phyloP scores from a whole-genome alignment of 2,329 filamentous ascomycete genomes.

The Lecanosticta acicola region DNA sequence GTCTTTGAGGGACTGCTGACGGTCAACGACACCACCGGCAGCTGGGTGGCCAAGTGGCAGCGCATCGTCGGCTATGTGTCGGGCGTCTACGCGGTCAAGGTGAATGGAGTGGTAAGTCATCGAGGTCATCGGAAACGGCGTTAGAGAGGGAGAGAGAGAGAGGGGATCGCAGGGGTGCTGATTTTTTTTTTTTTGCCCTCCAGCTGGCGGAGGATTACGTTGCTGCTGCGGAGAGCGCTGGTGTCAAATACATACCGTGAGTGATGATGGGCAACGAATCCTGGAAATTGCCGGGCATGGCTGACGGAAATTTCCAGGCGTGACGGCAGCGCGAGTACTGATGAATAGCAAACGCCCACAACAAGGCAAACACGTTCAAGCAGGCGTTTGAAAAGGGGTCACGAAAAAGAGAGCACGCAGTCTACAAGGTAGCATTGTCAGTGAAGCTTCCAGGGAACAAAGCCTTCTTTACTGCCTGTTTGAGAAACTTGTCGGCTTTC shows the following conservation, averaged over 20 bases:
- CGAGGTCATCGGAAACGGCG: no score
- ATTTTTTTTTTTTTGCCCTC: not conserved
- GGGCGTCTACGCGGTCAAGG: constrained; percentile 91
- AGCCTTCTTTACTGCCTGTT: no score
- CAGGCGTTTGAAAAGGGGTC: not conserved
- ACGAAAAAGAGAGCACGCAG: not conserved
- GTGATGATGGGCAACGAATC: constrained; percentile 22
- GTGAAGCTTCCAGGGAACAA: no score
- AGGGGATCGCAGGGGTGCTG: no score
- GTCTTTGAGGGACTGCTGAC: constrained; percentile 92
- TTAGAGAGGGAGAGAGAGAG: not conserved
- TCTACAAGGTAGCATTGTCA: no score
- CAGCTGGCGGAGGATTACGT: constrained; percentile 55
- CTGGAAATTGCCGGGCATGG: no score
- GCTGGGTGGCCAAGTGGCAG: constrained; percentile 98
- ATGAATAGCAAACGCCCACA: constrained; percentile 6
- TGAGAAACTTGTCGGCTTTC: no score
- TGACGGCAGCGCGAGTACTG: constrained; percentile 17
- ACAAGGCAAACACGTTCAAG: not conserved
- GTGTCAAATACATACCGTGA: constrained; percentile 57
- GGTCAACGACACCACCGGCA: constrained; percentile 71
- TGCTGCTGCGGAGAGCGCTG: constrained; percentile 52
- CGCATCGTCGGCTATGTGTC: constrained; percentile 80
- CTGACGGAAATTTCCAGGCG: constrained; percentile 11
- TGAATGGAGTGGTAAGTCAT: constrained; percentile 66